Percentiles rank a stretch among this genome's conserved stretches.
phyloP scores from a whole-genome alignment of 2,329 filamentous ascomycete species.

The Colletotrichum sp. region DNA sequence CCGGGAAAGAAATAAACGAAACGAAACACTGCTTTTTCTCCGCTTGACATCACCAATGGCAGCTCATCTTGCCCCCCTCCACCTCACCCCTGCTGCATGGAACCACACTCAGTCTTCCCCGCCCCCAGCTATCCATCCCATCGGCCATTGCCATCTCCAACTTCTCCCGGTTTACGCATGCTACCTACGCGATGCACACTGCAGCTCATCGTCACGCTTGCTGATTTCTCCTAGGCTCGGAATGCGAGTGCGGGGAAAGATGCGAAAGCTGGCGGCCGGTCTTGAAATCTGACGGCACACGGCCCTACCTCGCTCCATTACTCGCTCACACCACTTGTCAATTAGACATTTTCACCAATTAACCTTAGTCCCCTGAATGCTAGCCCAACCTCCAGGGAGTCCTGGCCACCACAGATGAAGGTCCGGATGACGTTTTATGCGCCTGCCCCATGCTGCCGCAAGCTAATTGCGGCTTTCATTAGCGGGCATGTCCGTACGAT shows the following conservation, averaged over 20 bases:
- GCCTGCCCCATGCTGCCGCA: background rate
- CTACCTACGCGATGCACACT: background rate
- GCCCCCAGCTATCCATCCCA: background rate
- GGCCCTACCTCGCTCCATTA: slow-evolving; percentile 14
- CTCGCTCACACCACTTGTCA: slow-evolving; percentile 8
- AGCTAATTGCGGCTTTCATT: background rate
- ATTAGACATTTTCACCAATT: slow-evolving; percentile 4
- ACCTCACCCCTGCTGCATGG: background rate
- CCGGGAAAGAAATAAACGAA: background rate
- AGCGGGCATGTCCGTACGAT: background rate
- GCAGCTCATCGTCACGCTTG: slow-evolving; percentile 1
- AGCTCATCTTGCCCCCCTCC: background rate
- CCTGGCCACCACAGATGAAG: slow-evolving; percentile 2
- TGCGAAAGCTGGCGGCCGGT: background rate
- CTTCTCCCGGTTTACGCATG: background rate
- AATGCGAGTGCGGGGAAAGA: slow-evolving; percentile 1
- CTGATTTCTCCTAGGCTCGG: background rate
- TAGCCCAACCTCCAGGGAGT: background rate
- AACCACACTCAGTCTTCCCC: background rate
- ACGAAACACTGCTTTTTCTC: background rate
- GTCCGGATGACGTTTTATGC: slow-evolving; percentile 10
- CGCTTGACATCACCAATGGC: background rate
- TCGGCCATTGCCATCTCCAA: background rate
- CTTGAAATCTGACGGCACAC: background rate
- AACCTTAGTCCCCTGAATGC: background rate